A percentile compares a stretch with the other conserved stretches of the same genome.
Conservation (phyloP, 768 basidiomycete genomes). For the Exsudoporus frostii region DNA sequence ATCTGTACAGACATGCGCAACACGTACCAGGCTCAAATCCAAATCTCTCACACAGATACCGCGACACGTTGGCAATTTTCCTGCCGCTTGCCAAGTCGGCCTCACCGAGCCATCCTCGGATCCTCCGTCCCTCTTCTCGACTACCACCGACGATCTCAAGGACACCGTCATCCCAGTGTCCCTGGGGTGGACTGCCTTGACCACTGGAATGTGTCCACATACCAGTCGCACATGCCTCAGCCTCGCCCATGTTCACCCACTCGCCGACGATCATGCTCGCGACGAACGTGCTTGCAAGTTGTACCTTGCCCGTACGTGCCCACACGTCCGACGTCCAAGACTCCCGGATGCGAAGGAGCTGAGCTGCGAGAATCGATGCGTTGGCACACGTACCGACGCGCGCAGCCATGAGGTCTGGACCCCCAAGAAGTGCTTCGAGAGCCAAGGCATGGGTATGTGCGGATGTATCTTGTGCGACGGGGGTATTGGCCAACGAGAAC, state of each 20-base stretch:
- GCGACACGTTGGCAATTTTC: slow-evolving; percentile 61
- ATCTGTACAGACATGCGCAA: not conserved
- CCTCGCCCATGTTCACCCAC: slow-evolving; percentile 68
- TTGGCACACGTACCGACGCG: slow-evolving; percentile 73
- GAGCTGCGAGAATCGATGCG: slow-evolving; percentile 69
- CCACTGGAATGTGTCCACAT: slow-evolving; percentile 59
- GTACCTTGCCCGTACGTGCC: slow-evolving; percentile 71
- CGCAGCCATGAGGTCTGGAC: slow-evolving; percentile 71
- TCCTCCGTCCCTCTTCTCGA: slow-evolving; percentile 66
- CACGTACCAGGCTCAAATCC: slow-evolving; percentile 70
- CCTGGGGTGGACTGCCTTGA: slow-evolving; percentile 33
- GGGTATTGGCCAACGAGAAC: slow-evolving; percentile 72
- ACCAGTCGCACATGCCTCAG: slow-evolving; percentile 76
- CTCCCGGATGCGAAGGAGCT: slow-evolving; percentile 75
- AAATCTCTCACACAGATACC: slow-evolving; percentile 77
- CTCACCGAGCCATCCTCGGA: slow-evolving; percentile 80
- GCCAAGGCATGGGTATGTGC: slow-evolving; percentile 75
- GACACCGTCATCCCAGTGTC: slow-evolving; percentile 77
- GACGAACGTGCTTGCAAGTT: slow-evolving; percentile 74
- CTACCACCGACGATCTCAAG: slow-evolving; percentile 77
- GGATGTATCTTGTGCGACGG: slow-evolving; percentile 76
- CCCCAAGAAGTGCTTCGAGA: slow-evolving; percentile 73
- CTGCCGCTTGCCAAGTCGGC: slow-evolving; percentile 67
- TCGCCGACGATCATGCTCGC: slow-evolving; percentile 68
- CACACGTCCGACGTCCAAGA: slow-evolving; percentile 75